phyloP scores from a whole-genome alignment of 768 basidiomycete species.

The Porphyrellus cyaneotinctus region DNA sequence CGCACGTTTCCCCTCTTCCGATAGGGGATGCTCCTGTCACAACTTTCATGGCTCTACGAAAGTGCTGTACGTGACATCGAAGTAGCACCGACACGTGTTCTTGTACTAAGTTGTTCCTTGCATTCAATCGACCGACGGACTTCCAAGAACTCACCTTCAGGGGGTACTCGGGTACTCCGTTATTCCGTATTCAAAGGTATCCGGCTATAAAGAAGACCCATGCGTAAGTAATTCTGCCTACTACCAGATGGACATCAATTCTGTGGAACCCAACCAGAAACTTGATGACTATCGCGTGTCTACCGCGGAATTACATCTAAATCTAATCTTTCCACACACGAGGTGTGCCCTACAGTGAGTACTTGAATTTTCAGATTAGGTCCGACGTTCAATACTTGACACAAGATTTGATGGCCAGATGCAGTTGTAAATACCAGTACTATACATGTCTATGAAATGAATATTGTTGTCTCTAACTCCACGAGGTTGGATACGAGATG shows the following conservation, averaged over 20 bases:
- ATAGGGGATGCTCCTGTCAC: neutral
- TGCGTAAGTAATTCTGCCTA: slow-evolving; percentile 8
- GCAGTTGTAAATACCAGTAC: neutral
- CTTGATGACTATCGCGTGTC: slow-evolving; percentile 18
- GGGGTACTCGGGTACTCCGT: neutral
- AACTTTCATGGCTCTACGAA: neutral
- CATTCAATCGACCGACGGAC: slow-evolving; percentile 3
- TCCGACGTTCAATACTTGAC: slow-evolving; percentile 7
- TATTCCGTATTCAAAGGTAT: slow-evolving; percentile 1
- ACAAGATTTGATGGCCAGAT: neutral
- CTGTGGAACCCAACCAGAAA: slow-evolving; percentile 8
- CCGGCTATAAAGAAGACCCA: neutral
- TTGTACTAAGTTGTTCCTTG: neutral
- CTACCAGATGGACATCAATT: slow-evolving; percentile 2
- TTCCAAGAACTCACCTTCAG: neutral
- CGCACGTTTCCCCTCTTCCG: slow-evolving; percentile 4
- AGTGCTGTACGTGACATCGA: neutral
- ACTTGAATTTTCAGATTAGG: slow-evolving; percentile 9
- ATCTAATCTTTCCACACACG: slow-evolving; percentile 10
- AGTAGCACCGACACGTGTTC: slow-evolving; percentile 7
- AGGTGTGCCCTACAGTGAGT: slow-evolving; percentile 6
- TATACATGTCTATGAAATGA: neutral
- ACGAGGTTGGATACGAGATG: slow-evolving; percentile 14
- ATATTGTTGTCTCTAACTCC: slow-evolving; percentile 12
- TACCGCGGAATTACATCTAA: slow-evolving; percentile 24